Conservation (phyloP, 2,329 filamentous ascomycete genomes). For the Neonectria magnoliae region DNA sequence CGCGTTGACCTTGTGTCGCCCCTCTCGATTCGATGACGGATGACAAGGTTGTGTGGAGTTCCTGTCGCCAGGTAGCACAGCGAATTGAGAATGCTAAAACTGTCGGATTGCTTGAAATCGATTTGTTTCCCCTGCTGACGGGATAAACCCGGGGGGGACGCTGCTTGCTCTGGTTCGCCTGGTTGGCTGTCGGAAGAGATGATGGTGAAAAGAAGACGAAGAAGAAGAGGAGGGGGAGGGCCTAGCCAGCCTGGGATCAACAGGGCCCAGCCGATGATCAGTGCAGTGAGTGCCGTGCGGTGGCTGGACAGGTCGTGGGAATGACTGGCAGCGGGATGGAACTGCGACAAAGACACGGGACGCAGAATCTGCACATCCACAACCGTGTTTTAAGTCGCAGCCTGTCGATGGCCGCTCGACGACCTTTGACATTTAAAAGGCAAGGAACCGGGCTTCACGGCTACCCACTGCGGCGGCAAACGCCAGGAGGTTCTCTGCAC, state of each 20-base stretch:
- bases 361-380: neutral
- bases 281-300: neutral
- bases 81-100: constrained; percentile 8
- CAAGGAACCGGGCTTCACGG: constrained; percentile 4
- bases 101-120: neutral
- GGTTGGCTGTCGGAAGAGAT: constrained; percentile 7
- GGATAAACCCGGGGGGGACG: neutral
- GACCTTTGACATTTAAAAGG: constrained; percentile 7
- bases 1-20: neutral
- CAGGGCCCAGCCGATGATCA: constrained; percentile 13
- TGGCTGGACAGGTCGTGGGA: neutral
- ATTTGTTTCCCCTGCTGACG: neutral
- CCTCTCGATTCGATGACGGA: neutral
- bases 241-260: neutral
- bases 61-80: constrained; percentile 7
- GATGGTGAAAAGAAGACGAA: neutral
- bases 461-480: constrained; percentile 13
- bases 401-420: neutral
- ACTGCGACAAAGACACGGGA: constrained; percentile 5
- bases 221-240: neutral
- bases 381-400: neutral
- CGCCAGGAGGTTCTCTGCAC: neutral
- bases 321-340: neutral
- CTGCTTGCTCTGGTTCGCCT: neutral
- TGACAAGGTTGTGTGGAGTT: neutral